Evolutionary conservation across 805 yeast species (phyloP), one percentile per base, ranked within the genome.

Genomic region (Ogataea nonfermentans): DNA sequence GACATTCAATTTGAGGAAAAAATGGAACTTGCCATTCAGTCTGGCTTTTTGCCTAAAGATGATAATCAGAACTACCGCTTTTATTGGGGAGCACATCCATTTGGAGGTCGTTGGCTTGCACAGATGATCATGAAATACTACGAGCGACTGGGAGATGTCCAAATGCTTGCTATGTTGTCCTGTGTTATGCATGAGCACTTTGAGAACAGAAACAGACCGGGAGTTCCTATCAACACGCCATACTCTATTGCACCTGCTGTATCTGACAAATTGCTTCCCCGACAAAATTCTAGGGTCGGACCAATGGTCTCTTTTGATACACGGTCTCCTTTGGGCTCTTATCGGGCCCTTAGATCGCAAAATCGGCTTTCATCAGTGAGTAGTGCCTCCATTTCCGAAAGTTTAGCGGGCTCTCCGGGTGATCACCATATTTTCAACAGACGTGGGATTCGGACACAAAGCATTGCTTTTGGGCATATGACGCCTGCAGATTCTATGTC

Each of bases 151-250:
- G 78, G 81, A 2, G 83, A 91, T 53, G 62, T 87, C 19, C 97
- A 91, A 59, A 87, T 91, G 95, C 65, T 90, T 16, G 96, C 95
- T 1, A 84, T 86, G 88, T 61, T 89, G 48, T 76, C 91, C 3
- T 86, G 95, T 61, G 70, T 87, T 4, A 62, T 85, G 41, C 70
- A 67, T 52, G 84, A 70, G 52, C 73, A 70, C 49, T 31, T 51
- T 10, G 49, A 44, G 12, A 53, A 53, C 36, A 46, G 46, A 12
- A 40, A 55, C 8, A 46, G 52, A 33, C 47, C 56, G 4, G 62
- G 61, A 35, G 55, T 72, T 9, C 76, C 79, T 1, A 61, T 74
- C 37, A 71, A 72, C 49, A 68, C 78, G 6, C 76, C 78, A 3
- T 70, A 73, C 47, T 26, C 40, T 13, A 20, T 46, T 1, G 46